These are phyloP conservation scores for Meyerozyma smithsonii DNA, from an alignment of 1,139 yeast species.

Conservation along the genomic window DNA sequence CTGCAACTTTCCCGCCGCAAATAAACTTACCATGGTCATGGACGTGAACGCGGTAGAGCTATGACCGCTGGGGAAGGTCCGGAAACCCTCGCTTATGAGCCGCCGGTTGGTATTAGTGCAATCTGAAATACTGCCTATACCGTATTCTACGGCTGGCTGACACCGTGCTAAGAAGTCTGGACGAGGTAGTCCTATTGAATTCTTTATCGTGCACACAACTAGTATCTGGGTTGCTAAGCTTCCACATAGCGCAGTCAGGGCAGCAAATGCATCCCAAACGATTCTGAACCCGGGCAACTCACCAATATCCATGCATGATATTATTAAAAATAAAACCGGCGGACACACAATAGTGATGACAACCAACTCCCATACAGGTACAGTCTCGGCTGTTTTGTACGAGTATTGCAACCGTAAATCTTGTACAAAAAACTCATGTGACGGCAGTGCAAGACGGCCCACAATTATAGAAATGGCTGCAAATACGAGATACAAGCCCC, in stretches of 20 bases:
- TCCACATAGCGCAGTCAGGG: slow-evolving; percentile 33
- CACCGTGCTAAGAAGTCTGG: slow-evolving; percentile 47
- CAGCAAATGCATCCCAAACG: slow-evolving; percentile 40
- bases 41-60: slow-evolving; percentile 45
- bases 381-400: slow-evolving; percentile 27
- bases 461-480: slow-evolving; percentile 20
- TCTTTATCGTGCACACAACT: slow-evolving; percentile 40
- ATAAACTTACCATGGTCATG: slow-evolving; percentile 32
- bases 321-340: slow-evolving; percentile 20
- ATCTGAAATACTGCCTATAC: slow-evolving; percentile 22
- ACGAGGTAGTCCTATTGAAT: slow-evolving; percentile 40
- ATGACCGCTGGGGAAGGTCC: slow-evolving; percentile 52
- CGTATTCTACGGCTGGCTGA: slow-evolving; percentile 20
- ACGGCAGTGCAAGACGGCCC: slow-evolving; percentile 33
- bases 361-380: slow-evolving; percentile 28
- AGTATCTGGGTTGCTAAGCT: slow-evolving; percentile 36
- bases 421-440: slow-evolving; percentile 35
- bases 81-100: slow-evolving; percentile 42
- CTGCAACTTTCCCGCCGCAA: slow-evolving; percentile 33
- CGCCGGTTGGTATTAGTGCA: slow-evolving; percentile 26
- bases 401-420: slow-evolving; percentile 29
- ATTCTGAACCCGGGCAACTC: slow-evolving; percentile 19
- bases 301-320: slow-evolving; percentile 16
- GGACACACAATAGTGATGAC: slow-evolving; percentile 30
- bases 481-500: neutral